A percentile compares a stretch with the other conserved stretches of the same genome.
Evolutionary conservation across 192 early-diverging fungal genomes (phyloP).

Genomic region (Entophlyctis luteolus): DNA sequence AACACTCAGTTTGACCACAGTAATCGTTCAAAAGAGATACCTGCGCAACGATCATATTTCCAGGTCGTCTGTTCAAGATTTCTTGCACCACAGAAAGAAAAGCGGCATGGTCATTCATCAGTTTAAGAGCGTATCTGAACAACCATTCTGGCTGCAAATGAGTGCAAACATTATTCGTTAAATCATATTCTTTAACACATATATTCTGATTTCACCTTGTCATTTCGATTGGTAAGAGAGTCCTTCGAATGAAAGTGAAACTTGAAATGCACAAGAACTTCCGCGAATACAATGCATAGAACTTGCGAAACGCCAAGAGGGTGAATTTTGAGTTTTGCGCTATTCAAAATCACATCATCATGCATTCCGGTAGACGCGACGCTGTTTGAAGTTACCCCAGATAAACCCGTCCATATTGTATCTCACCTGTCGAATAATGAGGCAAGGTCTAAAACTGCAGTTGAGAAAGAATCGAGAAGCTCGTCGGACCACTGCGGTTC

Average conservation of each 20-base stretch:
- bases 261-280: slow-evolving; percentile 12
- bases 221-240: not conserved
- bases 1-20: not conserved
- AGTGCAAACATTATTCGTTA: not conserved
- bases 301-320: too few species aligned
- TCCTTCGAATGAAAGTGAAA: slow-evolving; percentile 3
- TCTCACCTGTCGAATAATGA: too few species aligned
- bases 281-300: not conserved
- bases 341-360: too few species aligned
- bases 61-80: not conserved
- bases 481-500: too few species aligned
- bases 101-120: not conserved
- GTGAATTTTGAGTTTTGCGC: too few species aligned
- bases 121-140: slow-evolving; percentile 2
- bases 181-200: not conserved
- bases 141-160: slow-evolving; percentile 16
- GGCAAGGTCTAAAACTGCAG: too few species aligned
- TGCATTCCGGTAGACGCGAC: too few species aligned
- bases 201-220: not conserved
- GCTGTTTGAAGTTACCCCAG: too few species aligned
- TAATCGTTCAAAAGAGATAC: not conserved
- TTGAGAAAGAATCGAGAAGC: too few species aligned
- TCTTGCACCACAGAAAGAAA: slow-evolving; percentile 13
- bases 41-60: slow-evolving; percentile 3
- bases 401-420: too few species aligned